Percentiles rank a stretch among this genome's conserved stretches.
Conservation (phyloP, 177 flowering plant species). For the Vitis hybrid region DNA sequence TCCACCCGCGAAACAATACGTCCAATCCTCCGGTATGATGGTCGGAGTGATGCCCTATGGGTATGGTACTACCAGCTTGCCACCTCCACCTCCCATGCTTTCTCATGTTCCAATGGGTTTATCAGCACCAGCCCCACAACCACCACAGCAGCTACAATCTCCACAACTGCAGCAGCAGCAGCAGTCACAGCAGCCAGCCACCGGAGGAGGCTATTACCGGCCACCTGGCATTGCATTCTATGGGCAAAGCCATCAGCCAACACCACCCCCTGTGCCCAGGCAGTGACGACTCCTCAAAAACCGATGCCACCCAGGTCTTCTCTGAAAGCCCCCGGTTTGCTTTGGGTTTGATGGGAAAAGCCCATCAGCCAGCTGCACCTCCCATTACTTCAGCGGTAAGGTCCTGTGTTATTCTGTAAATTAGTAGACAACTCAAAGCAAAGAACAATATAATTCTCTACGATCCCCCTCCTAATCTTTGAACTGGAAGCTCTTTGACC, state of each 20-base stretch:
- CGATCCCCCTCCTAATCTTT: too few species aligned
- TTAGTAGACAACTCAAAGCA: slow-evolving; percentile 3
- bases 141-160: slow-evolving; percentile 26
- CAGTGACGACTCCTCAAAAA: slow-evolving; percentile 29
- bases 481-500: too few species aligned
- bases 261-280: slow-evolving; percentile 56
- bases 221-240: slow-evolving; percentile 75
- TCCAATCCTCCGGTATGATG: slow-evolving; percentile 50
- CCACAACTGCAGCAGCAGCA: slow-evolving; percentile 36
- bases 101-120: slow-evolving; percentile 49
- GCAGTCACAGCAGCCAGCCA: slow-evolving; percentile 10
- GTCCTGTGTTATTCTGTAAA: slow-evolving; percentile 14
- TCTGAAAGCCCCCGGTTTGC: neutral
- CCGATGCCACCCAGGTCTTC: neutral
- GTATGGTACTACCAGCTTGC: slow-evolving; percentile 38
- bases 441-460: too few species aligned
- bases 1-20: slow-evolving; percentile 40
- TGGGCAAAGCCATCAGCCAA: slow-evolving; percentile 56
- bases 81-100: slow-evolving; percentile 65
- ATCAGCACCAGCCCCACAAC: slow-evolving; percentile 39
- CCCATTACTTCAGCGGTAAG: neutral
- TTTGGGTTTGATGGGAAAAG: slow-evolving; percentile 1
- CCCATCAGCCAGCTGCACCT: neutral
- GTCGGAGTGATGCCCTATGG: slow-evolving; percentile 55
- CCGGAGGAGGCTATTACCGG: slow-evolving; percentile 49